Evolutionary conservation across 176 grass and related monocot genomes (phyloP), one percentile per base, ranked within the genome.

Genomic region (Ampelocalamus luodianensis): DNA sequence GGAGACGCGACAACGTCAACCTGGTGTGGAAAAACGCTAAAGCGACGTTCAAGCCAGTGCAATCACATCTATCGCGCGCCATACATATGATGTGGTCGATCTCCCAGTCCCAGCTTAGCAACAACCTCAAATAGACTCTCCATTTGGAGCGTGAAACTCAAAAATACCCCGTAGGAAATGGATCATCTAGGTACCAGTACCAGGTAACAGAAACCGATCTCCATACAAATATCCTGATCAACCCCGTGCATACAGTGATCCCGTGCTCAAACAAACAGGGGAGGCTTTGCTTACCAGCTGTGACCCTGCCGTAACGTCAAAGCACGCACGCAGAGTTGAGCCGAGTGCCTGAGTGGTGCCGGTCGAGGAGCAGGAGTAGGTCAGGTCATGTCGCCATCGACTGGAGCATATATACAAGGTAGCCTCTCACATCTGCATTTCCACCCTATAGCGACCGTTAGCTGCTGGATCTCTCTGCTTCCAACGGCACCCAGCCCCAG

Each of bases 301-400:
- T 60, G 10, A 60, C 9, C 58, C 10, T 60, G 58, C 58, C 82
- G 53, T 85, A 72, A 85, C 82, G 72, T 68, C 72, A 76, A 84
- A 66, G 71, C 17, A 17, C 17, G 48, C 48, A 54, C 6, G 50
- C 50, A 1, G 6, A 14, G 16, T 10, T 17, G 59, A 5, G 10
- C 3, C 44, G 60, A 20, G 22, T 27, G 48, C 20, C 7, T 8
- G 5, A 3, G 36, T 24, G 53, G 22, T 61, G 34, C 51, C 69
- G 22, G 14, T 70, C 40, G 43, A 22, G 3, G 9, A 32, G 17
- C 12, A 2, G 38, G n/a, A 20, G 32, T 10, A 38, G 26, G 39
- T 40, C 14, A 20, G 39, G 61, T 75, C 38, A 81, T 4, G 85
- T 87, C 39, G 71, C 71, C 40, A 27, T 87, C 63, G 40, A 42